Base-by-base conservation (phyloP, 2,329 filamentous ascomycete genomes). In the Clonostachys sp. region DNA sequence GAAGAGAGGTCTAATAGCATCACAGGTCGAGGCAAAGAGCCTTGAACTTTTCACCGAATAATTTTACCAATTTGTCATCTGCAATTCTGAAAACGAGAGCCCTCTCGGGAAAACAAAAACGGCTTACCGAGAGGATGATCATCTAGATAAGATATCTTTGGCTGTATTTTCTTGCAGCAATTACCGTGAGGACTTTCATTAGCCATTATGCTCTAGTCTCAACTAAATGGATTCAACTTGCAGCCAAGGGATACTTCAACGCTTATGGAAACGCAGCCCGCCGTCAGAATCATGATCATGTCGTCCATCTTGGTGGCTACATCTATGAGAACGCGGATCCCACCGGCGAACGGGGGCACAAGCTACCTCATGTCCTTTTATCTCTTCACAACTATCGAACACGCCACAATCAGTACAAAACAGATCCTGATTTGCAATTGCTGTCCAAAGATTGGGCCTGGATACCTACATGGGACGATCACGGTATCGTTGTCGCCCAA, bases 161-260 rank as follows among this genome's bases (percentile, higher is more conserved):
- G 85, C 84, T 2, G 75, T 91, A 1, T 89, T 85, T 60, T 88
- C 83, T 3, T 89, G 86, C 69, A 76, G 73, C 55, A 89, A 88
- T 62, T 87, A 76, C 53, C 80, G 77, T 78, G 60, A 44, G 74
- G 9, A 30, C 3, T 3, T 30, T 61, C 24, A 7, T 20, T 8
- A 33, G 17, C 42, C 18, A 6, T 39, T n/a, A 1, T n/a, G 2
- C 14, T 14, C 14, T 1, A 4, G 17, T 3, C 5, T n/a, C 17
- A 18, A n/a, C 17, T 39, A 12, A 39, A n/a, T 14, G 12, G 9
- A n/a, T 13, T 14, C 3, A 8, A n/a, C 13, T 13, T 17, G 6
- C 13, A 57, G 54, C 60, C 2, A 55, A 53, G 41, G 79, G 78
- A 0, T 82, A 78, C 60, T 83, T 83, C 63, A 83, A 83, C 48